Conservation (phyloP, 768 basidiomycete species). For the Lactarius hengduanensis region DNA sequence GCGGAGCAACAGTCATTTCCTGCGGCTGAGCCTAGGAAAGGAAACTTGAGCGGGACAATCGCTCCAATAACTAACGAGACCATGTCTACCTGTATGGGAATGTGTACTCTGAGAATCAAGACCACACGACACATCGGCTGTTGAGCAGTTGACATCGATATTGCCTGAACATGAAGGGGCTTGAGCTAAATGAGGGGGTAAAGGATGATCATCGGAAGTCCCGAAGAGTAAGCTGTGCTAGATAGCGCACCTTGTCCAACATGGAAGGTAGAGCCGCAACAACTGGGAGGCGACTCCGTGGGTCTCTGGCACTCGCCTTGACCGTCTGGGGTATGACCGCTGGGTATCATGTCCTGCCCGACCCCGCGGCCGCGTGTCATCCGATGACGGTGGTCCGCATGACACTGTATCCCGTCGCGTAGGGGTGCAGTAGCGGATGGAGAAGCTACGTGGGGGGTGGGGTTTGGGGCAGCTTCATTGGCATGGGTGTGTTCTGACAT, state of each 20-base stretch:
- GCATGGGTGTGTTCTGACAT: not conserved
- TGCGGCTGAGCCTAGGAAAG: not conserved
- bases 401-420: constrained; percentile 3
- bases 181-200: not conserved
- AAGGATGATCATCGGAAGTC: not conserved
- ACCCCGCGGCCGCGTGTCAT: not conserved
- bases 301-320: constrained; percentile 21
- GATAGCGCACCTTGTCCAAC: not conserved
- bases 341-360: not conserved
- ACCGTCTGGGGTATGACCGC: constrained; percentile 22
- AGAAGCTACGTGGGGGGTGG: not conserved
- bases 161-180: not conserved
- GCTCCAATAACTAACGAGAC: not conserved
- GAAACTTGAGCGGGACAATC: not conserved
- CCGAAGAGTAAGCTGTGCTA: not conserved
- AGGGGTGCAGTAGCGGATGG: not conserved
- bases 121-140: not conserved
- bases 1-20: not conserved
- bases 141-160: not conserved
- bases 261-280: no score
- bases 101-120: not conserved
- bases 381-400: not conserved
- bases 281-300: no score
- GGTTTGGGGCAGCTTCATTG: not conserved
- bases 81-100: not conserved